Conservation (phyloP, 2,329 filamentous ascomycete species). For the Aspergillus sp. region DNA sequence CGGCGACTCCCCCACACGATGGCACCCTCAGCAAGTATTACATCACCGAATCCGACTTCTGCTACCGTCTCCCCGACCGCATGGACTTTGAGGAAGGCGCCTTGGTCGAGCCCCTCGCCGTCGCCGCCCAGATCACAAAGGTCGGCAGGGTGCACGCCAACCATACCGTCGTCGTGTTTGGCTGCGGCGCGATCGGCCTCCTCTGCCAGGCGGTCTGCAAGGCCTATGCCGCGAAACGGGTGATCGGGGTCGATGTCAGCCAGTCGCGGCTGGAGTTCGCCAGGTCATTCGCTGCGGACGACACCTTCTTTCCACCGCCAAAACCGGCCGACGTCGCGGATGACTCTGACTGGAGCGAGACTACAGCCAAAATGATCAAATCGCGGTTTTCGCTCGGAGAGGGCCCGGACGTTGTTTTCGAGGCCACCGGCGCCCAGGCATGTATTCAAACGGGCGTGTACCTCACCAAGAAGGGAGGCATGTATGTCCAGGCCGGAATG, state of each 20-base stretch:
- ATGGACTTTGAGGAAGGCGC: constrained; percentile 45
- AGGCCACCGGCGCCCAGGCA: constrained; percentile 39
- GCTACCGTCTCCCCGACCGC: constrained; percentile 37
- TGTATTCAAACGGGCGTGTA: constrained; percentile 43
- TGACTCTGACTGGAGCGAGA: constrained; percentile 28
- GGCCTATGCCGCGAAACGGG: constrained; percentile 36
- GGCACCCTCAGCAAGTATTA: constrained; percentile 45
- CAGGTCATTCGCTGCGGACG: constrained; percentile 36
- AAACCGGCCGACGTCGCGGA: constrained; percentile 19
- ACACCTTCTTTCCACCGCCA: constrained; percentile 32
- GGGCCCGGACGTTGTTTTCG: constrained; percentile 43
- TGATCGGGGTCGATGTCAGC: constrained; percentile 42
- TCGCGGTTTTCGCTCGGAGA: constrained; percentile 31
- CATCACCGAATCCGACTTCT: constrained; percentile 38
- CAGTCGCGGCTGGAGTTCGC: constrained; percentile 36
- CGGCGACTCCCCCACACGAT: constrained; percentile 42
- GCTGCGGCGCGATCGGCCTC: constrained; percentile 43
- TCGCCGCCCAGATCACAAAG: constrained; percentile 42
- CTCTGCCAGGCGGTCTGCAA: constrained; percentile 40
- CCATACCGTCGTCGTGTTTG: constrained; percentile 41
- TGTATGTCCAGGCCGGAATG: constrained; percentile 46
- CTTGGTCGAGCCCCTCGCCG: constrained; percentile 44
- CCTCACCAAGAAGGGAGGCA: constrained; percentile 38
- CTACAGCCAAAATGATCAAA: constrained; percentile 33
- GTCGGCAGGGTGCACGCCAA: constrained; percentile 32